These are phyloP conservation scores for Leccinum laetum DNA, from an alignment of 1,284 basidiomycete species.

Conservation along the genomic window DNA sequence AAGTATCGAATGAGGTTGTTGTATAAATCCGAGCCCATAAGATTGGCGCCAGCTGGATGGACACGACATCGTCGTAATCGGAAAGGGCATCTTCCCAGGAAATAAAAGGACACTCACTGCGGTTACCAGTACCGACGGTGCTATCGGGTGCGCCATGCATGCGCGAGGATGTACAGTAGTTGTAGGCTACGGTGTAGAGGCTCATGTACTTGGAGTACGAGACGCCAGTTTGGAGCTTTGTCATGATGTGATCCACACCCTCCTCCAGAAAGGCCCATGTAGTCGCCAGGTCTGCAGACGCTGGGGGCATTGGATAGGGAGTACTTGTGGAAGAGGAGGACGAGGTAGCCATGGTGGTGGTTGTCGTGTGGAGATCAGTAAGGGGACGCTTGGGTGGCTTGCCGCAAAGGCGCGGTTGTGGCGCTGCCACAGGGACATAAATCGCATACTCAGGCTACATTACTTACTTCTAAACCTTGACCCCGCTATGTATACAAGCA, in stretches of 20 bases:
- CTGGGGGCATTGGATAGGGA: slow-evolving; percentile 53
- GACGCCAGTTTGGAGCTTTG: slow-evolving; percentile 83
- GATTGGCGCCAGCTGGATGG: slow-evolving; percentile 80
- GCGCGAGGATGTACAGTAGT: slow-evolving; percentile 93
- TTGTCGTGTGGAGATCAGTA: slow-evolving; percentile 25
- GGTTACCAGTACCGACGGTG: slow-evolving; percentile 46
- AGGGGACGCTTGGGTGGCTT: slow-evolving; percentile 6
- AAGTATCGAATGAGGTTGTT: slow-evolving; percentile 89
- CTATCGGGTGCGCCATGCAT: slow-evolving; percentile 65
- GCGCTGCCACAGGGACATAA: slow-evolving; percentile 17
- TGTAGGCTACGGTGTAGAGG: slow-evolving; percentile 94
- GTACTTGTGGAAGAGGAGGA: slow-evolving; percentile 14
- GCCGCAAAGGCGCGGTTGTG: slow-evolving; percentile 28
- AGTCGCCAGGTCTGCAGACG: slow-evolving; percentile 71
- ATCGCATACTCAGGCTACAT: not conserved
- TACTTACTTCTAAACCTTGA: slow-evolving; percentile 57
- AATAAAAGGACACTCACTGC: slow-evolving; percentile 49
- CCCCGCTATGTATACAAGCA: slow-evolving; percentile 82
- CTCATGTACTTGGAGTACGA: slow-evolving; percentile 93
- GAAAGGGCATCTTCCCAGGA: slow-evolving; percentile 18
- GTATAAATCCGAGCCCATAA: slow-evolving; percentile 96
- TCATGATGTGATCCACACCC: slow-evolving; percentile 95
- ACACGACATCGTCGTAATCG: slow-evolving; percentile 21
- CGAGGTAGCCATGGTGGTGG: slow-evolving; percentile 32
- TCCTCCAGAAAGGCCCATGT: slow-evolving; percentile 90